A percentile compares a stretch with the other conserved stretches of the same genome.
Conservation (phyloP, 2,329 filamentous ascomycete genomes). For the Aspergillus novoparasiticus region DNA sequence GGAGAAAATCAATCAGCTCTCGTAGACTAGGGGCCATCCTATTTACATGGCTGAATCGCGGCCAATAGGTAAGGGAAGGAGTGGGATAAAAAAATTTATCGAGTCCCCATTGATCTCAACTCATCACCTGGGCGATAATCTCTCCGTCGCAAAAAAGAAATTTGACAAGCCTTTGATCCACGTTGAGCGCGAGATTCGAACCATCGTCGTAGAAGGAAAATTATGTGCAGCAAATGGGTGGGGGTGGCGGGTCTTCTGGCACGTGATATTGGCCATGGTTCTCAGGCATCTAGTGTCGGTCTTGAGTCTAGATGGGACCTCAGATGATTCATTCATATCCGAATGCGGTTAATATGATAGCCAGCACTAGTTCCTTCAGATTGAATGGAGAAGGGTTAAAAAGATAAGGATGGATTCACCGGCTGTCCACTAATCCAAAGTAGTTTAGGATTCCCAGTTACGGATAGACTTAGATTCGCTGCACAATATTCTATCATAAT, state of each 20-base stretch:
- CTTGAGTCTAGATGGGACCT: too few species aligned
- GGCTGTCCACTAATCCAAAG: not conserved
- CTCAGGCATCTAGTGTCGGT: not conserved
- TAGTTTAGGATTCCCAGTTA: not conserved
- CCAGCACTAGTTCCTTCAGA: too few species aligned
- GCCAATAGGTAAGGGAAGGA: not conserved
- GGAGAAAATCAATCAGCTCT: slow-evolving; percentile 59
- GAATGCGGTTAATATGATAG: not conserved
- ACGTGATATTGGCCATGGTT: slow-evolving; percentile 4
- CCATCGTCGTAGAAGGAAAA: slow-evolving; percentile 25
- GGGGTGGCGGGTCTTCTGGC: not conserved
- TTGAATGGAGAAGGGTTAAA: too few species aligned
- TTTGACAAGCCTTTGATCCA: not conserved
- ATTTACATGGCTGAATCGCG: slow-evolving; percentile 16
- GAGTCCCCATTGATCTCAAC: slow-evolving; percentile 1
- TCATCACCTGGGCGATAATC: slow-evolving; percentile 15
- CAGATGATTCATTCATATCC: not conserved
- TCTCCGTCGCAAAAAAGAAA: not conserved
- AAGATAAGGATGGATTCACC: too few species aligned
- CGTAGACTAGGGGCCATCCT: slow-evolving; percentile 56
- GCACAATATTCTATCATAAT: not conserved
- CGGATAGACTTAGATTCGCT: not conserved
- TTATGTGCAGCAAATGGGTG: slow-evolving; percentile 1
- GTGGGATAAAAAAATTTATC: slow-evolving; percentile 8
- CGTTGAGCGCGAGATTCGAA: slow-evolving; percentile 33